Evolutionary conservation across 345 rosid genomes (phyloP).

Genomic region (Arabis hirsuta): DNA sequence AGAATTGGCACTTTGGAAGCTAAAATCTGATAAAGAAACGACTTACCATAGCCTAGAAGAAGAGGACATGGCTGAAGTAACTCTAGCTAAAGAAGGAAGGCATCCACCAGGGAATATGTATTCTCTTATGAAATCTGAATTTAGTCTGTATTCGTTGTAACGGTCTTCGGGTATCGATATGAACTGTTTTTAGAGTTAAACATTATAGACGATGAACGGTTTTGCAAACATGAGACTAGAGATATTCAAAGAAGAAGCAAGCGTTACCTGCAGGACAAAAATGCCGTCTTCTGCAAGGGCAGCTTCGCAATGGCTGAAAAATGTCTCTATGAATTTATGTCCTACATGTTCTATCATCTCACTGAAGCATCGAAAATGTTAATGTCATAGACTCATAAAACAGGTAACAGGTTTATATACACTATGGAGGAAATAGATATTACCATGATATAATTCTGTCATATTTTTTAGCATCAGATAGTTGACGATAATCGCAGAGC

Average conservation of each 20-base stretch:
- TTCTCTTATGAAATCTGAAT: conserved; percentile 79
- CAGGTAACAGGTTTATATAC: background rate
- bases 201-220: background rate
- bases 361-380: conserved; percentile 45
- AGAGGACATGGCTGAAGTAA: conserved; percentile 72
- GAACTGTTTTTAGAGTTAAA: conserved; percentile 50
- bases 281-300: conserved; percentile 71
- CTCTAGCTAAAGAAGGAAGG: conserved; percentile 72
- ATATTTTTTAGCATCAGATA: conserved; percentile 55
- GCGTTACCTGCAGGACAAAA: conserved; percentile 67
- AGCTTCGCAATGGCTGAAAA: conserved; percentile 68
- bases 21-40: background rate
- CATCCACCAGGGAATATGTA: conserved; percentile 87
- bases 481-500: conserved; percentile 74
- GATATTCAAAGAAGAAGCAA: conserved; percentile 1
- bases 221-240: background rate
- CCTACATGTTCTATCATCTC: conserved; percentile 92
- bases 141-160: conserved; percentile 62
- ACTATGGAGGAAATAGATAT: background rate
- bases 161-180: conserved; percentile 74
- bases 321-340: conserved; percentile 78
- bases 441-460: conserved; percentile 86
- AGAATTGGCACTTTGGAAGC: background rate
- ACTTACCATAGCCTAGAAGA: conserved; percentile 72
- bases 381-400: background rate